Base-by-base conservation (phyloP, 2,329 filamentous ascomycete species). In the Lasiodiplodia citricola region DNA sequence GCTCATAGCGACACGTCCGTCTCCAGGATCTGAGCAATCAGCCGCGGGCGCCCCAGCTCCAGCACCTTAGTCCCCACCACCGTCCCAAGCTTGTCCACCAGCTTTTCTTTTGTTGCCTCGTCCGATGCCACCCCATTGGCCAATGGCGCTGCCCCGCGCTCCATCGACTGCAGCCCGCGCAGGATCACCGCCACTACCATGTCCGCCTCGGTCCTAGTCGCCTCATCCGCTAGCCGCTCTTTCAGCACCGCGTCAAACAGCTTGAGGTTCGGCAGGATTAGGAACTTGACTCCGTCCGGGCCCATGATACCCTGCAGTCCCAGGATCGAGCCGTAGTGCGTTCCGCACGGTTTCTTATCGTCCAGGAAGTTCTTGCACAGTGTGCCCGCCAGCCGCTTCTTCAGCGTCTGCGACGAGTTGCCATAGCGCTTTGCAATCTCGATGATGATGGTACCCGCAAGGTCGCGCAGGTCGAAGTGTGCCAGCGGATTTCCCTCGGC, bases 281-380 rank as follows among this genome's bases (percentile, higher is more conserved):
- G 81, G 56, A 87, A 85, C 23, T 87, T 83, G n/a, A 91, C 84
- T 25, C 88, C 87, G 70, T 91, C 88, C 0, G 84, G 75, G 11
- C 90, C 94, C 31, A 94, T 93, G 28, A 96, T 90, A 1, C 91
- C 89, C 2, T 91, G 86, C 2, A 99, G 84, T 1, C 94, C 95
- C 37, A 90, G 87, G 25, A 99, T 87, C 7, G 95, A 93, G 55
- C 96, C 96, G 77, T 96, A 99, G 75, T 97, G 92, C 1, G 95
- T 91, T 1, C 92, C 89, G 0, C 94, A 87, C 0, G 94, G 90
- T 76, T 94, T 93, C 54, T 90, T 89, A 0, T 93, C 92, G 75
- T 97, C 94, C 37, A 99, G 87, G 79, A 97, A 95, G 75, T 92
- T 90, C 81, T 97, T 97, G 41, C 98, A 87, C 75, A 94, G 97